A percentile compares a stretch with the other conserved stretches of the same genome.
Evolutionary conservation across 2,329 filamentous ascomycete genomes (phyloP).

Genomic region (Scedosporium boydii): DNA sequence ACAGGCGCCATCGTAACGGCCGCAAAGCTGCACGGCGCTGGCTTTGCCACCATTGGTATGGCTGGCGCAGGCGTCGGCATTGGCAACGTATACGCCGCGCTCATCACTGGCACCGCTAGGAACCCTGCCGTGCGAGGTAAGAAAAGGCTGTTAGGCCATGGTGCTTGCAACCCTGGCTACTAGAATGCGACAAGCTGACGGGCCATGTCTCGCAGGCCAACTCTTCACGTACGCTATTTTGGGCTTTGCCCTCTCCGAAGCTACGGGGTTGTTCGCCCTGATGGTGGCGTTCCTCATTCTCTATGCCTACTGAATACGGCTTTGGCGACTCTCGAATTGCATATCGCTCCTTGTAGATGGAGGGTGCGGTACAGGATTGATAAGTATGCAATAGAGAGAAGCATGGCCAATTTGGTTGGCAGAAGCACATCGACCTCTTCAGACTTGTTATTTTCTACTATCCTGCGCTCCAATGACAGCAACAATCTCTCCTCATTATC

Average conservation of each 20-base stretch:
- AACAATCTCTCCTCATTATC: no score
- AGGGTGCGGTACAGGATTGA: no score
- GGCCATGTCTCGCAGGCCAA: neutral
- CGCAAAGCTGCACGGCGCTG: neutral
- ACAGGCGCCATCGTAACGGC: neutral
- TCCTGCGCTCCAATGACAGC: no score
- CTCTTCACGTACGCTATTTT: neutral
- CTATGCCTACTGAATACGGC: neutral
- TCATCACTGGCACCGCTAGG: neutral
- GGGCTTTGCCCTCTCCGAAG: neutral
- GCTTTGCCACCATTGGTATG: neutral
- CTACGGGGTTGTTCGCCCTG: neutral
- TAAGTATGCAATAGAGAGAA: no score
- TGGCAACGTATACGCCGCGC: neutral
- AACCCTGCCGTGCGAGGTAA: neutral
- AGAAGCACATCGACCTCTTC: no score
- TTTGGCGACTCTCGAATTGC: no score
- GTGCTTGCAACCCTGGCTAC: neutral
- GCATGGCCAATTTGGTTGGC: no score
- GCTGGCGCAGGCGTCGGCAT: neutral
- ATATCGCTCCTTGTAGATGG: no score
- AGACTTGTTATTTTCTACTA: no score
- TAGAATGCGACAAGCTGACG: neutral
- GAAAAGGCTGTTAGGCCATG: neutral
- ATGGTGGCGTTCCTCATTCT: neutral